A percentile compares a stretch with the other conserved stretches of the same genome.
Conservation (phyloP, 768 basidiomycete species). For the Lyophyllum semitale region DNA sequence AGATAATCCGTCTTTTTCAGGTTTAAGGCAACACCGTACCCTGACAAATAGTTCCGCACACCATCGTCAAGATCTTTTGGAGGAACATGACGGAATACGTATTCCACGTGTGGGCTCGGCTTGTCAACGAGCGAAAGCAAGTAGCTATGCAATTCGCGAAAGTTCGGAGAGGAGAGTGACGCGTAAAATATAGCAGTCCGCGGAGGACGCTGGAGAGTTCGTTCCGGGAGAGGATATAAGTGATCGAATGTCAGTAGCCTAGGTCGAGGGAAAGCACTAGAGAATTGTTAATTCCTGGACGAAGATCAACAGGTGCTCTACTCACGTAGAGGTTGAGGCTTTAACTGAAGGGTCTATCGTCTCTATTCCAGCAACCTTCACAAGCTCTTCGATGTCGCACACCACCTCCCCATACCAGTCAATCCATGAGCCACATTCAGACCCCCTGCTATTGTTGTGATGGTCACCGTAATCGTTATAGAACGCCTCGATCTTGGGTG, state of each 20-base stretch:
- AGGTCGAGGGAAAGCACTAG: slow-evolving; percentile 39
- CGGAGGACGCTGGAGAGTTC: slow-evolving; percentile 45
- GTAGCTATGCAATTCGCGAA: slow-evolving; percentile 69
- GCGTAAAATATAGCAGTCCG: slow-evolving; percentile 82
- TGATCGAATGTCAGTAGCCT: slow-evolving; percentile 79
- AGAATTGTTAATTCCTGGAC: not conserved
- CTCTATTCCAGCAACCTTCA: slow-evolving; percentile 52
- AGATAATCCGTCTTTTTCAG: slow-evolving; percentile 98
- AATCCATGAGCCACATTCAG: slow-evolving; percentile 71
- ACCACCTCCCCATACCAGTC: slow-evolving; percentile 80
- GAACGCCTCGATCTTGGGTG: slow-evolving; percentile 83
- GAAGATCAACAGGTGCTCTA: not conserved
- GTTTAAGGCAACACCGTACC: slow-evolving; percentile 91
- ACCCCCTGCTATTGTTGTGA: slow-evolving; percentile 28
- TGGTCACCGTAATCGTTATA: slow-evolving; percentile 67
- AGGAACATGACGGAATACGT: slow-evolving; percentile 74
- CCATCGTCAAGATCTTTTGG: slow-evolving; percentile 26
- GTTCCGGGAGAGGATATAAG: slow-evolving; percentile 53
- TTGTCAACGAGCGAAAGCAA: slow-evolving; percentile 52
- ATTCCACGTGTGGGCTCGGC: slow-evolving; percentile 56
- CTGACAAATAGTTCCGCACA: slow-evolving; percentile 59
- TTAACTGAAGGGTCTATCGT: slow-evolving; percentile 42
- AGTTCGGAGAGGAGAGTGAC: slow-evolving; percentile 62
- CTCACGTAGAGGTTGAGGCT: slow-evolving; percentile 27
- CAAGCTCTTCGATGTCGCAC: slow-evolving; percentile 66